Base-by-base conservation (phyloP, 1,284 basidiomycete genomes). In the Marasmius tenuissimus region DNA sequence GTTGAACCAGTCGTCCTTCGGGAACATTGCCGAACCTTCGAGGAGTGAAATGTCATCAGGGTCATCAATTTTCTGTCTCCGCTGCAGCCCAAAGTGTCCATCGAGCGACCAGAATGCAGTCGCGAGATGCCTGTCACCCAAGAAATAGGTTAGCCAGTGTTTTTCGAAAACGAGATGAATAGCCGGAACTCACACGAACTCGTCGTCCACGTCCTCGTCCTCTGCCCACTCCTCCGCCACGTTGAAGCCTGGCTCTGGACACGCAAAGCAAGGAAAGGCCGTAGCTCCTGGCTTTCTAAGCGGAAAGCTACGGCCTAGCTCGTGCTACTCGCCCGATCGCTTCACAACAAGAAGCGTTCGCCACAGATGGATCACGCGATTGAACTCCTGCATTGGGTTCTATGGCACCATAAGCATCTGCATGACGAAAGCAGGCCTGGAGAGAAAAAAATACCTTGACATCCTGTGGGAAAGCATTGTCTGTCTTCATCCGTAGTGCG, bases 1-100 rank as follows among this genome's bases (percentile, higher is more conserved):
- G 7, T 57, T 60, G 37, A 65, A 65, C 47, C 42, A 63, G 3
- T 45, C 61, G 8, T 42, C 38, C n/a, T 61, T 47, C n/a, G 18
- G 33, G 48, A 50, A 50, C 12, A 50, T 16, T 4, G 14, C 48
- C 3, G 11, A 20, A 50, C 48, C 20, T 1, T 50, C 18, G 11
- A 58, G 20, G 9, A 68, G 38, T 8, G 66, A 61, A 11, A 63
- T 48, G 50, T 67, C 65, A 34, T 67, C 59, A 8, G 61, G 63
- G 50, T 67, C 64, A 52, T 63, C 57, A 22, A 53, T 58, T 50
- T 68, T 68, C 10, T 51, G 49, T n/a, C 40, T 51, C 6, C 58
- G 56, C 16, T 50, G 62, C 4, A 66, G 66, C 5, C 57, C 57
- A 58, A 65, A 65, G 55, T 68, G 62, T 22, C 66, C 66, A 53